phyloP scores from a whole-genome alignment of 2,329 filamentous ascomycete species.

The Pestalotiopsis sp. region DNA sequence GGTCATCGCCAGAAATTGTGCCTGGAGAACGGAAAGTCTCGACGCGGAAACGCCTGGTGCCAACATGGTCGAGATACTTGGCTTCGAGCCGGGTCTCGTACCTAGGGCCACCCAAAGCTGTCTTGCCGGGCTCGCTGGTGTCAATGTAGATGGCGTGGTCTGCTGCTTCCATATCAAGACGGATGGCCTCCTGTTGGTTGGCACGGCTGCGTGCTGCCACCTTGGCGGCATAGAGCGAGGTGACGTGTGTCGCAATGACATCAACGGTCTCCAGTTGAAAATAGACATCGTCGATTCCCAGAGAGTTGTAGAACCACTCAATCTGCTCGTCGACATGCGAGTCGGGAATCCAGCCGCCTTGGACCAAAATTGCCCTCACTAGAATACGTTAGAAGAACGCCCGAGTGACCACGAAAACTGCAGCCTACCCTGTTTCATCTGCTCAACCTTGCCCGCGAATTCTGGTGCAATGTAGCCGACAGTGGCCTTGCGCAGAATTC shows the following conservation, averaged over 20 bases:
- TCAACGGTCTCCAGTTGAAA: slow-evolving; percentile 88
- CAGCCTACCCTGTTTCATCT: slow-evolving; percentile 77
- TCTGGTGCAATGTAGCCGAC: slow-evolving; percentile 94
- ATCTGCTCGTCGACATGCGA: slow-evolving; percentile 84
- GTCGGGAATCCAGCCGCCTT: slow-evolving; percentile 83
- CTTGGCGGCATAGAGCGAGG: slow-evolving; percentile 95
- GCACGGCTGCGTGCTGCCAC: slow-evolving; percentile 90
- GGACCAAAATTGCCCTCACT: slow-evolving; percentile 79
- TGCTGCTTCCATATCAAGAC: slow-evolving; percentile 89
- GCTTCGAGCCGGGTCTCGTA: slow-evolving; percentile 93
- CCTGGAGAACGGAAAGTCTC: slow-evolving; percentile 96
- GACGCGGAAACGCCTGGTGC: slow-evolving; percentile 80
- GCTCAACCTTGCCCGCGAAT: slow-evolving; percentile 88
- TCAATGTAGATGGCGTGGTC: slow-evolving; percentile 99
- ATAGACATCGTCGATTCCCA: slow-evolving; percentile 98
- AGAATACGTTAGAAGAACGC: not conserved
- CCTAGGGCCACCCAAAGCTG: slow-evolving; percentile 75
- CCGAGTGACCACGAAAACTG: slow-evolving; percentile 35
- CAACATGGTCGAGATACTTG: slow-evolving; percentile 89
- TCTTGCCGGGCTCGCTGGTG: slow-evolving; percentile 87
- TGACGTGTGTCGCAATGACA: slow-evolving; percentile 91
- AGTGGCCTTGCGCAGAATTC: slow-evolving; percentile 82
- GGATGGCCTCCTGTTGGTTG: slow-evolving; percentile 92
- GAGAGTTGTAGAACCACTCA: slow-evolving; percentile 95
- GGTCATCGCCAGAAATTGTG: slow-evolving; percentile 67